phyloP scores from a whole-genome alignment of 176 grass and related monocot genomes.

The Ampelocalamus luodianensis region DNA sequence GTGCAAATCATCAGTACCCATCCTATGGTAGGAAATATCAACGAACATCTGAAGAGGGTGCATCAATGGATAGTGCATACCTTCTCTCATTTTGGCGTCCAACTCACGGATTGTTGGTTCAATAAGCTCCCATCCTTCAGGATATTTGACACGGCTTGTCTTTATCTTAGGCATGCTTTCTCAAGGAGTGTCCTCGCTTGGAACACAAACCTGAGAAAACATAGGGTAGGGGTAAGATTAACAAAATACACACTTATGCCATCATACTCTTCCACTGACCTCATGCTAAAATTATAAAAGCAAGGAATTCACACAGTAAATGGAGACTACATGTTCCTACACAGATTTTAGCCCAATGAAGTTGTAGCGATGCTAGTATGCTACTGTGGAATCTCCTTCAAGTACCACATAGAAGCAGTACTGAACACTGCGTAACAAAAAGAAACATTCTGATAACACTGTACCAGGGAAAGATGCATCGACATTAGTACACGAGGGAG shows the following conservation, averaged over 20 bases:
- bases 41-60: not conserved
- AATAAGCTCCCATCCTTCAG: conserved; percentile 91
- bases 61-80: conserved; percentile 38
- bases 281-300: too few species aligned
- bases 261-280: too few species aligned
- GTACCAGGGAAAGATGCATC: too few species aligned
- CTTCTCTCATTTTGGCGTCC: conserved; percentile 94
- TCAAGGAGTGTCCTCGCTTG: not conserved
- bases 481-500: too few species aligned
- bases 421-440: not conserved
- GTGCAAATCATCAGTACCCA: conserved; percentile 3
- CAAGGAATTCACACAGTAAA: too few species aligned
- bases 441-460: not conserved
- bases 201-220: conserved; percentile 10
- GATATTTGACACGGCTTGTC: conserved; percentile 91
- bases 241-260: too few species aligned
- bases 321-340: too few species aligned
- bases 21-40: not conserved
- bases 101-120: conserved; percentile 83
- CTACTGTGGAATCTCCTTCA: too few species aligned
- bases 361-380: too few species aligned
- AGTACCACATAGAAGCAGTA: not conserved
- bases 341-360: too few species aligned
- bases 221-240: not conserved
- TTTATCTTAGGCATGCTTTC: conserved; percentile 88